Evolutionary conservation across 2,329 filamentous ascomycete genomes (phyloP).

Genomic region (Triangularia setosa): DNA sequence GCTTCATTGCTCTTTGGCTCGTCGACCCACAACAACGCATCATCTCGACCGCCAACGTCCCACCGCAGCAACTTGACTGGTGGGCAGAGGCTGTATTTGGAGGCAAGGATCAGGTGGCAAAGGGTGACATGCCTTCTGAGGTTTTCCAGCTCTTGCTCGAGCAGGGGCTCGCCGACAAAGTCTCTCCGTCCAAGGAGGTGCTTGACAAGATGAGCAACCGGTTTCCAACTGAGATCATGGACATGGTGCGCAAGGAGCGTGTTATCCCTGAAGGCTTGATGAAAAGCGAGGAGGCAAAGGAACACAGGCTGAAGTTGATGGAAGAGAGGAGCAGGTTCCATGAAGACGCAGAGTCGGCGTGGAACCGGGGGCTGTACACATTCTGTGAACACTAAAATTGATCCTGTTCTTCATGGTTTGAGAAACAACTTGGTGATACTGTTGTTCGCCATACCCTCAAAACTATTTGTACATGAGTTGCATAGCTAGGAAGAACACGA

Average conservation of each 20-base stretch:
- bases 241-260: conserved; percentile 21
- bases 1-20: conserved; percentile 55
- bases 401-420: too few species aligned
- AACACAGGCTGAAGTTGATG: conserved; percentile 37
- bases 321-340: conserved; percentile 29
- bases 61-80: conserved; percentile 37
- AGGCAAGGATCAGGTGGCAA: conserved; percentile 1
- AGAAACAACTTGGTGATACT: too few species aligned
- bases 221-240: conserved; percentile 29
- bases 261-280: conserved; percentile 22
- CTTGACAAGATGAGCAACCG: conserved; percentile 9
- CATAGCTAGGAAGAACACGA: too few species aligned
- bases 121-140: conserved; percentile 18
- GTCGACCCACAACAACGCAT: conserved; percentile 53
- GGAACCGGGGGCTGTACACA: neutral
- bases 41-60: conserved; percentile 41
- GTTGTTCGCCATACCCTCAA: too few species aligned
- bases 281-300: conserved; percentile 34
- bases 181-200: conserved; percentile 5
- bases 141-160: conserved; percentile 20
- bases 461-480: too few species aligned
- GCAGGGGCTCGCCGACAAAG: conserved; percentile 35
- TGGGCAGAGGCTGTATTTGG: conserved; percentile 29
- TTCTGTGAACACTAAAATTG: conserved; percentile 1
- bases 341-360: neutral